phyloP scores from a whole-genome alignment of 2,329 filamentous ascomycete species.

The Fonsecaea monophora region DNA sequence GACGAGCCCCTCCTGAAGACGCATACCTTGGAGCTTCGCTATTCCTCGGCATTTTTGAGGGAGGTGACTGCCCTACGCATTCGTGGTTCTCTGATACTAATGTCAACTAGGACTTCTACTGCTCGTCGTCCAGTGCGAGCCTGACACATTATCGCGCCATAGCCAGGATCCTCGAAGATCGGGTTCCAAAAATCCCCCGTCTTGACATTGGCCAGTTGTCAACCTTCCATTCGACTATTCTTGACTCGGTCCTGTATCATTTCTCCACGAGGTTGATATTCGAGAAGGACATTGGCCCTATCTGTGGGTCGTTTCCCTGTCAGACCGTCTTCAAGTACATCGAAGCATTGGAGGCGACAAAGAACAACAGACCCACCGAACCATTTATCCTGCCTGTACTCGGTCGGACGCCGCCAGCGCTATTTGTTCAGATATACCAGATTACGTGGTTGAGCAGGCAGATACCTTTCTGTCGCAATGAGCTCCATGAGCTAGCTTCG shows the following conservation, averaged over 20 bases:
- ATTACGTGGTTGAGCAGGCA: slow-evolving; percentile 35
- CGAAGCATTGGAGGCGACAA: slow-evolving; percentile 24
- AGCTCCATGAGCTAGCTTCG: slow-evolving; percentile 27
- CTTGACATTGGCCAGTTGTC: slow-evolving; percentile 27
- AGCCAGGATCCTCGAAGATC: slow-evolving; percentile 28
- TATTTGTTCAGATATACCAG: slow-evolving; percentile 34
- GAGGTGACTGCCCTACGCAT: slow-evolving; percentile 9
- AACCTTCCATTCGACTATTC: slow-evolving; percentile 29
- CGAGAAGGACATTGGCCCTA: slow-evolving; percentile 29
- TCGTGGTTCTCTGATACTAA: slow-evolving; percentile 12
- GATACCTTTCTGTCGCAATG: slow-evolving; percentile 13
- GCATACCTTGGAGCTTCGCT: slow-evolving; percentile 33
- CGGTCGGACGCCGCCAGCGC: slow-evolving; percentile 24
- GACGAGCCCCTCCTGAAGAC: slow-evolving; percentile 11
- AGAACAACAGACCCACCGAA: neutral
- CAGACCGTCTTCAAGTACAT: slow-evolving; percentile 32
- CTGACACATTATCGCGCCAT: slow-evolving; percentile 34
- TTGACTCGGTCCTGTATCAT: slow-evolving; percentile 34
- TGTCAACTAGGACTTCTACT: slow-evolving; percentile 32
- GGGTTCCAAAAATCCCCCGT: slow-evolving; percentile 18
- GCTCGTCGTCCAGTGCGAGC: slow-evolving; percentile 23
- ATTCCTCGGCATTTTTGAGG: slow-evolving; percentile 35
- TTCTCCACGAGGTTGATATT: slow-evolving; percentile 33
- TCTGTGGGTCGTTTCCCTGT: slow-evolving; percentile 28
- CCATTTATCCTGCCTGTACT: slow-evolving; percentile 30